Evolutionary conservation across 2,329 filamentous ascomycete species (phyloP).

Genomic region (Fusarium hostae): DNA sequence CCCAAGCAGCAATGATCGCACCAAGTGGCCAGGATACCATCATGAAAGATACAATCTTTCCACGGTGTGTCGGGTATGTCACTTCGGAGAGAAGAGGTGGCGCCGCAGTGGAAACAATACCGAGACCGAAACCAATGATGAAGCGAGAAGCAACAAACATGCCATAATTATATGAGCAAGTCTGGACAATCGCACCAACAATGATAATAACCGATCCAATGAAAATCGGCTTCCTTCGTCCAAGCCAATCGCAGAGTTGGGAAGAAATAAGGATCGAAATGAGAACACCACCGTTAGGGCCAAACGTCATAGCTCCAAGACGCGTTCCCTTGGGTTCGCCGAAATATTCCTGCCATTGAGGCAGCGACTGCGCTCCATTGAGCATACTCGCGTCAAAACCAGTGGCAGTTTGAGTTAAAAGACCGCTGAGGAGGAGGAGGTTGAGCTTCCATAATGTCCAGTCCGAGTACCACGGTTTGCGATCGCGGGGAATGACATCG

Average conservation of each 20-base stretch:
- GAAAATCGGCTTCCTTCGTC: slow-evolving; percentile 43
- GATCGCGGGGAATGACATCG: slow-evolving; percentile 38
- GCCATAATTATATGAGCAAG: slow-evolving; percentile 45
- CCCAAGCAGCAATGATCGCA: slow-evolving; percentile 40
- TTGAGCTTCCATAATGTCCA: slow-evolving; percentile 47
- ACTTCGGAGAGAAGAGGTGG: slow-evolving; percentile 52
- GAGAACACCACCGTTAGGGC: slow-evolving; percentile 38
- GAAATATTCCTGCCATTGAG: slow-evolving; percentile 47
- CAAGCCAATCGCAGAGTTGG: slow-evolving; percentile 45
- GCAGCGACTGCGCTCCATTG: slow-evolving; percentile 49
- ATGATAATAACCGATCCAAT: slow-evolving; percentile 46
- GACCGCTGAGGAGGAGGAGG: slow-evolving; percentile 45
- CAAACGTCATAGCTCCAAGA: slow-evolving; percentile 47
- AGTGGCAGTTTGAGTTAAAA: slow-evolving; percentile 47
- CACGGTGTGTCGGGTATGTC: slow-evolving; percentile 51
- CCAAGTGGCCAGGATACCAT: slow-evolving; percentile 37
- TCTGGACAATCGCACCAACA: slow-evolving; percentile 45
- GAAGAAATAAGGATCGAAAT: slow-evolving; percentile 43
- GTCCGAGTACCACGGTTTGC: slow-evolving; percentile 40
- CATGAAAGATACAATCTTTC: slow-evolving; percentile 47
- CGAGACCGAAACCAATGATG: slow-evolving; percentile 56
- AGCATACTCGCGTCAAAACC: slow-evolving; percentile 51
- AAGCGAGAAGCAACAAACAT: slow-evolving; percentile 51
- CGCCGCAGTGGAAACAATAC: slow-evolving; percentile 45
- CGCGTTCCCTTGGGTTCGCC: slow-evolving; percentile 44